A percentile compares a stretch with the other conserved stretches of the same genome.
Evolutionary conservation across 169 alveolate species (phyloP).

Genomic region (Eimeria maxima): DNA sequence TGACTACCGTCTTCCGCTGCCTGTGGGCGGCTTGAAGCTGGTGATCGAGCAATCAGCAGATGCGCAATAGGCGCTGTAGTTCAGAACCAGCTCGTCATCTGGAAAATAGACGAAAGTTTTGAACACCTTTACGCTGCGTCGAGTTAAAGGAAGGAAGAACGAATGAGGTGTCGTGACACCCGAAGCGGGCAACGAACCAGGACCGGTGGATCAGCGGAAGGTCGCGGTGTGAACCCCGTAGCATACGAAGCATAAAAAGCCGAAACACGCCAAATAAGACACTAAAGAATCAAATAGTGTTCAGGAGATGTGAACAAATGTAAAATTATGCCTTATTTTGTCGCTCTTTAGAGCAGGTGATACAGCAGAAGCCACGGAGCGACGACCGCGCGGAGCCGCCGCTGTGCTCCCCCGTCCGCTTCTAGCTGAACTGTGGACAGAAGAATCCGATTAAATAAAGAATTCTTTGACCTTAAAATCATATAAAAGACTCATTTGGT

Average conservation of each 20-base stretch:
- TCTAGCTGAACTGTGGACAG: background rate
- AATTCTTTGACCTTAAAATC: background rate
- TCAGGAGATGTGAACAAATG: background rate
- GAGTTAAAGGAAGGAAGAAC: background rate
- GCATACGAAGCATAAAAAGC: background rate
- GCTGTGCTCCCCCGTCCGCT: constrained; percentile 28
- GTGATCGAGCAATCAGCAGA: background rate
- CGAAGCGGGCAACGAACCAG: constrained; percentile 11
- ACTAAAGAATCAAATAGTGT: background rate
- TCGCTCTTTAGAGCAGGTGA: background rate
- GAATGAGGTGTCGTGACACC: background rate
- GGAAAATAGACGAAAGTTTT: constrained; percentile 3
- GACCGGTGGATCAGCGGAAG: constrained; percentile 59
- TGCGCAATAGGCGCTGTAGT: background rate
- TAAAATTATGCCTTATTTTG: background rate
- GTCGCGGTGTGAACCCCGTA: background rate
- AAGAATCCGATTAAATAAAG: background rate
- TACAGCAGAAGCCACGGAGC: constrained; percentile 43
- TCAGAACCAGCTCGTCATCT: background rate
- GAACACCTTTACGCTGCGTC: background rate
- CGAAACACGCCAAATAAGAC: background rate
- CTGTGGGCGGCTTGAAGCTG: constrained; percentile 22
- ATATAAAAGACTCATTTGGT: background rate
- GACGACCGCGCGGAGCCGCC: constrained; percentile 63
- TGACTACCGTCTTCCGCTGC: background rate